phyloP scores from a whole-genome alignment of 805 yeast genomes.

The Candida silvicultrix region DNA sequence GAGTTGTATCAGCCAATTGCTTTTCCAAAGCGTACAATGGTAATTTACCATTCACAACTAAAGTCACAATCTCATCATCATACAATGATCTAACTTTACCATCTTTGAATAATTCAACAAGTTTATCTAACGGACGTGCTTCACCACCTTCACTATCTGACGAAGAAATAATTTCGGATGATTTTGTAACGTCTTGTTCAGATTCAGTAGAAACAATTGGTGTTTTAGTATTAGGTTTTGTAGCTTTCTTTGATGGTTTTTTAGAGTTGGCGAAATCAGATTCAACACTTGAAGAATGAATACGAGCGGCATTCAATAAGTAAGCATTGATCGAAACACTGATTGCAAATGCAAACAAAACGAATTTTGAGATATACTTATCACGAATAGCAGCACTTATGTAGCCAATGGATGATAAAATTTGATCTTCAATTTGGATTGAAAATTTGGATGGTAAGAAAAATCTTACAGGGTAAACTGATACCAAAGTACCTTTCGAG shows the following conservation, averaged over 20 bases:
- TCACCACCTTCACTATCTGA: constrained; percentile 30
- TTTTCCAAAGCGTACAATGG: constrained; percentile 95
- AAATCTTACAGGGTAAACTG: constrained; percentile 49
- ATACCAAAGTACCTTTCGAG: constrained; percentile 44
- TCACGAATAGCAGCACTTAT: constrained; percentile 72
- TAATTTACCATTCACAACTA: constrained; percentile 69
- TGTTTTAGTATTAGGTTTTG: constrained; percentile 27
- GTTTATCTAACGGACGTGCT: constrained; percentile 56
- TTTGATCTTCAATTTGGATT: constrained; percentile 55
- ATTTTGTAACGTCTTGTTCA: constrained; percentile 12
- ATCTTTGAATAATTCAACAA: constrained; percentile 53
- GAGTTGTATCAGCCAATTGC: constrained; percentile 77
- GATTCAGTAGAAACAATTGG: constrained; percentile 5
- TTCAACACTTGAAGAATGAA: constrained; percentile 38
- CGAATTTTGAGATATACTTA: constrained; percentile 69
- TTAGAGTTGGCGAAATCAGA: constrained; percentile 11
- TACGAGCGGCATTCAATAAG: constrained; percentile 78
- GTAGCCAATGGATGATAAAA: constrained; percentile 43
- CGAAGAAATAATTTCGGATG: constrained; percentile 19
- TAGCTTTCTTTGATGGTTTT: constrained; percentile 18
- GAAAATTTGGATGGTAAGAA: constrained; percentile 52
- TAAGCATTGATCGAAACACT: constrained; percentile 80
- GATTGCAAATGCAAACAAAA: constrained; percentile 64
- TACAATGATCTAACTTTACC: constrained; percentile 64
- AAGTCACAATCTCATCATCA: constrained; percentile 66